Evolutionary conservation across 2,329 filamentous ascomycete species (phyloP), one percentile per base, ranked within the genome.

Genomic region (Penicillium glabrum): DNA sequence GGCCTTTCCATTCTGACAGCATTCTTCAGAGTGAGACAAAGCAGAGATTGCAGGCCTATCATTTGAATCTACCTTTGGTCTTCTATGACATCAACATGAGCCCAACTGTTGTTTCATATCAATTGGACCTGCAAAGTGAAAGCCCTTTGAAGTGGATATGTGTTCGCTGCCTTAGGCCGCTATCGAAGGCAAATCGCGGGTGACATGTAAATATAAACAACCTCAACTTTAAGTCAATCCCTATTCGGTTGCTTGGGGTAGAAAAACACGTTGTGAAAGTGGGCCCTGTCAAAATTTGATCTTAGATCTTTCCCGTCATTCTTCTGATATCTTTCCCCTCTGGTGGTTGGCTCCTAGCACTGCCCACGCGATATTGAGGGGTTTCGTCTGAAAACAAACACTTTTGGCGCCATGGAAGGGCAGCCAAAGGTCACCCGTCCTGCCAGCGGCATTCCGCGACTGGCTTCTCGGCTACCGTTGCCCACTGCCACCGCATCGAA

Each of bases 401-500:
- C 52, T 49, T 43, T 13, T 24, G 19, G 50, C 61, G 46, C 48
- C 29, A 77, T 77, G 75, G 72, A 76, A 39, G 65, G 65, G 27
- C 69, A 71, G 58, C 62, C 64, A 10, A 72, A 64, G 46, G 66
- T 64, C 41, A 58, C 55, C 29, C 70, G 67, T 39, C 69, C 63
- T 16, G 54, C 69, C 26, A 77, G 72, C 56, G 70, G 70, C 33
- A 76, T 85, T 50, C 83, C 83, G 57, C 77, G 82, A 45, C 76
- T 78, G 41, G 64, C 69, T 44, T 85, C 83, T 23, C 79, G 80
- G 61, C 73, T 86, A 46, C 83, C 83, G 13, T 73, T 84, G 59
- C 82, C 78, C 24, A 76, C 72, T 29, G 57, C 76, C 44, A 72
- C 75, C 43, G 63, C 66, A 41, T 65, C 73, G 35, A 75, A 72